A percentile compares a stretch with the other conserved stretches of the same genome.
These are phyloP conservation scores for Oryza australiensis DNA, from an alignment of 176 grass and related monocot species.

Conservation along the genomic window DNA sequence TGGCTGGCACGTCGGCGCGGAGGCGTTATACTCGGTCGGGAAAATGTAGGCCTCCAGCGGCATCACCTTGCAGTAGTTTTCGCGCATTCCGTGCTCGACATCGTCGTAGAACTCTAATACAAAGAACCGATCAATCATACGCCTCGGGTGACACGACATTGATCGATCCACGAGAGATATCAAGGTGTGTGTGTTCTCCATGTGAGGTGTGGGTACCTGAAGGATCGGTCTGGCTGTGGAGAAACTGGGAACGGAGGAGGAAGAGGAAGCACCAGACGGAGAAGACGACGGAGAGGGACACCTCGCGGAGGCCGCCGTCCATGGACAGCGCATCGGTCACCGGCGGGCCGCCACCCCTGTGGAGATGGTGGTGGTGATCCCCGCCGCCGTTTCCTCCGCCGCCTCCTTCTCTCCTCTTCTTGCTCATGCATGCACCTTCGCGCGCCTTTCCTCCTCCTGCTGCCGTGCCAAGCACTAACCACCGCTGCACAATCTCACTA, in stretches of 20 bases:
- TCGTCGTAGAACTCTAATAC: slow-evolving; percentile 41
- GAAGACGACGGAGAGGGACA: slow-evolving; percentile 66
- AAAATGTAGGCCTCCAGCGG: slow-evolving; percentile 62
- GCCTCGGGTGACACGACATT: not conserved
- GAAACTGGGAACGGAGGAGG: slow-evolving; percentile 54
- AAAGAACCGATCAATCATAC: not conserved
- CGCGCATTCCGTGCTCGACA: slow-evolving; percentile 18
- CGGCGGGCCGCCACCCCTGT: not conserved
- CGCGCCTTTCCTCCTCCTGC: not conserved
- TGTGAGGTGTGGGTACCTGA: slow-evolving; percentile 1
- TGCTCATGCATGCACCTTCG: slow-evolving; percentile 51
- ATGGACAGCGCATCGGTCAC: slow-evolving; percentile 50
- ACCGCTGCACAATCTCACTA: too few species aligned
- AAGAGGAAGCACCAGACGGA: slow-evolving; percentile 77
- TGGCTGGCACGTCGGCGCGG: slow-evolving; percentile 38
- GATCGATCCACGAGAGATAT: too few species aligned
- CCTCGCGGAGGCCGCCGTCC: slow-evolving; percentile 65
- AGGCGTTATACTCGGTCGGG: slow-evolving; percentile 27
- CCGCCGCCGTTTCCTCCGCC: slow-evolving; percentile 34
- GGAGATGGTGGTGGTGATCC: too few species aligned
- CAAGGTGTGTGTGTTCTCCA: too few species aligned
- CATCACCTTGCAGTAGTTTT: slow-evolving; percentile 61
- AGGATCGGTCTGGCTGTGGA: slow-evolving; percentile 44
- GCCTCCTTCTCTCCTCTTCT: slow-evolving; percentile 59
- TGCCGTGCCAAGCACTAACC: not conserved